Percentiles rank a stretch among this genome's conserved stretches.
These are phyloP conservation scores for Fusarium anthophilum DNA, from an alignment of 2,329 filamentous ascomycete genomes.

Conservation along the genomic window DNA sequence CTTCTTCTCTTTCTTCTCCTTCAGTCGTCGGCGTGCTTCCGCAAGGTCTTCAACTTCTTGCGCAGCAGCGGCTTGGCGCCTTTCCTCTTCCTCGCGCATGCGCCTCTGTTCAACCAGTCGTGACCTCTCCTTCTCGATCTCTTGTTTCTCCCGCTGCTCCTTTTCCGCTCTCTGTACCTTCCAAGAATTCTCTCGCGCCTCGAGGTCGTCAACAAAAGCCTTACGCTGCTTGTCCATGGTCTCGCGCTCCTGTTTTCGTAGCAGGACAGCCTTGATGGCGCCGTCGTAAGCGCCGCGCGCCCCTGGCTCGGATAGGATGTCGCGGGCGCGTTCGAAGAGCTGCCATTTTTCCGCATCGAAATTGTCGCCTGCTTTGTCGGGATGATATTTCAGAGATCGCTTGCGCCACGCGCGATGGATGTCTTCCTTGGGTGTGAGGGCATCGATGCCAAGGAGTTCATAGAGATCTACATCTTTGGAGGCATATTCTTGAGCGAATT, in stretches of 20 bases:
- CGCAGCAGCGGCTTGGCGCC: constrained; percentile 48
- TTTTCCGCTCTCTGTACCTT: constrained; percentile 65
- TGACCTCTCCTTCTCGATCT: constrained; percentile 50
- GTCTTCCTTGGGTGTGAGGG: constrained; percentile 73
- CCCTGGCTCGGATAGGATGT: constrained; percentile 77
- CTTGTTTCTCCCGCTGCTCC: constrained; percentile 48
- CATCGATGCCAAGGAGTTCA: constrained; percentile 74
- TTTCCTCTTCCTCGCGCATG: constrained; percentile 50
- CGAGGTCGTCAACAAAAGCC: constrained; percentile 86
- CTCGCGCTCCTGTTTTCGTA: constrained; percentile 76
- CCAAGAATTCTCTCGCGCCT: constrained; percentile 76
- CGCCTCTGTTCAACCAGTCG: constrained; percentile 51
- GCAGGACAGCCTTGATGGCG: constrained; percentile 74
- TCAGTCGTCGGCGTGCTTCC: constrained; percentile 50
- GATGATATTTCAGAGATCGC: constrained; percentile 89
- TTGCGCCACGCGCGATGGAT: constrained; percentile 87
- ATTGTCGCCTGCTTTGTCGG: constrained; percentile 82
- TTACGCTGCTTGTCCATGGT: constrained; percentile 77
- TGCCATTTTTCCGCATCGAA: constrained; percentile 87
- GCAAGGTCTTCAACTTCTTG: constrained; percentile 52
- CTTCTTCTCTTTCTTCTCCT: constrained; percentile 54
- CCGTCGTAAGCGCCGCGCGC: constrained; percentile 82
- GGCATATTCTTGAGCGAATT: constrained; percentile 67
- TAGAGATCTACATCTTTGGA: constrained; percentile 78
- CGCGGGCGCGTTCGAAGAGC: constrained; percentile 84